Evolutionary conservation across 805 yeast species (phyloP), one percentile per base, ranked within the genome.

Genomic region (Wickerhamomyces tratensis): DNA sequence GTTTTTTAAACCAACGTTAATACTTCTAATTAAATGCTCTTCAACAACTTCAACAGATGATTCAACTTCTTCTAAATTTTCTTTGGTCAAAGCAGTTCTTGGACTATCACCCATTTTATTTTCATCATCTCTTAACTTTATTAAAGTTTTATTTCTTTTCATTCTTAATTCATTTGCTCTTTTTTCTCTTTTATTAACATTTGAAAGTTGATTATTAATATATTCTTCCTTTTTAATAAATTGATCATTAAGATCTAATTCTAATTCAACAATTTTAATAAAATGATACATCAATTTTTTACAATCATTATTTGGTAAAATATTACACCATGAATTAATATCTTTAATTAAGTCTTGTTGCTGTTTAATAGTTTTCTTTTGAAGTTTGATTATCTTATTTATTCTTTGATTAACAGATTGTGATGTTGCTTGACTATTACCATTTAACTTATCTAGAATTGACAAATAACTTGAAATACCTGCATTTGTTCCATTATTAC

Each of bases 11-110:
- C 68, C 67, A 27, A 57, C 63, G 37, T 65, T 64, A 25, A 78
- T 69, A 0, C 77, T 63, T 38, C 76, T 64, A 8, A 64, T 59
- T 39, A 69, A 64, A 51, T 78, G 83, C 30, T 65, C 71, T 45
- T 72, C 72, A 7, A 74, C 73, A 25, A 77, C 72, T 42, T 68
- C 74, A n/a, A 74, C 62, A 34, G 75, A 68, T 46, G 70, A 66
- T 37, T 66, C 65, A 43, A 70, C 58, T 47, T 73, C 77, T 52
- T 77, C 83, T 33, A 77, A 53, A 41, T 66, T 64, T 50, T 78
- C 85, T 43, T 62, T 64, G 2, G 72, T 57, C 15, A 74, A 53
- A 13, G 68, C 57, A 1, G 76, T 65, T 7, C 56, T 58, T 14
- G 71, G 67, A 29, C 71, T 67, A 39, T 68, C 70, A 4, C 80